Evolutionary conservation across 257 asterid species (phyloP), one percentile per base, ranked within the genome.

Genomic region (Capsicum chinense): DNA sequence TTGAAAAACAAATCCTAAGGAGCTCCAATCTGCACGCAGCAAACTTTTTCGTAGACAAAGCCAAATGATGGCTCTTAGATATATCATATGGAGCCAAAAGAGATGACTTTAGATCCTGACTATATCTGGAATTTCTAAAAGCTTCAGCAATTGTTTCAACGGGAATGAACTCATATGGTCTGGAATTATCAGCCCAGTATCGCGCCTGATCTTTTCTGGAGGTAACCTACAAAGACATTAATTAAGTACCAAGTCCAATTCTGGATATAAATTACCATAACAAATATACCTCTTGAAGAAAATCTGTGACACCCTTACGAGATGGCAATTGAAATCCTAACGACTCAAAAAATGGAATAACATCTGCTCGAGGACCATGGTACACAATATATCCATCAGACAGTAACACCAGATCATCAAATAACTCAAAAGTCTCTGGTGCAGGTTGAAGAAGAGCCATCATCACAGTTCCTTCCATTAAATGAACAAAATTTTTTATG

Each of bases 401-500:
- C n/a, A 95, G 89, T 83, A 95, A 67, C 60, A 92, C 90, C 86
- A 95, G 89, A 87, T 95, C 98, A 87, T 95, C 98, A 85, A 95
- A 95, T 83, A 95, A 90, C 58, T 92, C 98, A 84, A 95, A 93
- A 33, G 97, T 95, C 90, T 95, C 98, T 2, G 98, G 97, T 64
- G 98, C 96, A 59, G 98, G 98, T 85, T 95, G 98, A 87, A 95
- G 98, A 81, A 95, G 96, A 84, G 97, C 96, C 97, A 95, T 91
- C 60, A 93, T 63, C 86, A 93, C 89, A 13, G 98, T 93, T 88
- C 95, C 98, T 59, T 93, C 98, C 98, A 95, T 92, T 47, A 91
- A 73, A 92, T 95, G 95, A 78, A 92, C 98, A 86, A 92, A 95
- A 83, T 95, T 95, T 85, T 91, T 90, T 80, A 93, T 47, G 86